Conservation (phyloP, 768 basidiomycete genomes). For the Flagelloscypha sp. region DNA sequence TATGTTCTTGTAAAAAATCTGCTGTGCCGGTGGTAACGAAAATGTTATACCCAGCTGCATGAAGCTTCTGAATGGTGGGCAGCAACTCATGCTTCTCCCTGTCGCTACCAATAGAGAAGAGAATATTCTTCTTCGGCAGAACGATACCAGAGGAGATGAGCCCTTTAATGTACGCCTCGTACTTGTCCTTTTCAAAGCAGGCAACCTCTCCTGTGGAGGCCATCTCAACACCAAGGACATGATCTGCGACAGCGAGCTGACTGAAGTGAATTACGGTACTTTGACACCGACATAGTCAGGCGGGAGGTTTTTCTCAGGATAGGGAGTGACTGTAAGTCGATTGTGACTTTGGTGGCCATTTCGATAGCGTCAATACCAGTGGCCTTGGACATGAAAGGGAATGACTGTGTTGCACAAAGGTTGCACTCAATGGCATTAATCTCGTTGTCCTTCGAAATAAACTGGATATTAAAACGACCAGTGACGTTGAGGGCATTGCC, state of each 20-base stretch:
- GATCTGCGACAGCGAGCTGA: constrained; percentile 92
- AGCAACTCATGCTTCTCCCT: constrained; percentile 96
- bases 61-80: constrained; percentile 92
- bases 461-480: constrained; percentile 98
- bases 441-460: constrained; percentile 99
- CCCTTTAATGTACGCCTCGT: constrained; percentile 97
- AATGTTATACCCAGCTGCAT: constrained; percentile 87
- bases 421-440: constrained; percentile 99
- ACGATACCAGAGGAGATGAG: constrained; percentile 94
- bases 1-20: constrained; percentile 95
- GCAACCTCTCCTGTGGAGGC: constrained; percentile 99
- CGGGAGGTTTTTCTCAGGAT: constrained; percentile 83
- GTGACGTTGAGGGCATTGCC: constrained; percentile 97
- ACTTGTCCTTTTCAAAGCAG: constrained; percentile 96
- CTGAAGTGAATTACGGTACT: constrained; percentile 99
- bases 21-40: constrained; percentile 97
- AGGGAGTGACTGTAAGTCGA: constrained; percentile 83
- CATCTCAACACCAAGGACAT: constrained; percentile 98
- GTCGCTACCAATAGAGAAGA: constrained; percentile 95
- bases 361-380: constrained; percentile 97
- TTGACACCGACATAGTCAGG: constrained; percentile 96
- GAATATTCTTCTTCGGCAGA: constrained; percentile 92
- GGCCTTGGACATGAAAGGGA: constrained; percentile 98
- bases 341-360: constrained; percentile 98
- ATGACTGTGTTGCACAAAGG: constrained; percentile 91